Evolutionary conservation across 495 filamentous ascomycete genomes (phyloP).

Genomic region (Daldinia concentrica): DNA sequence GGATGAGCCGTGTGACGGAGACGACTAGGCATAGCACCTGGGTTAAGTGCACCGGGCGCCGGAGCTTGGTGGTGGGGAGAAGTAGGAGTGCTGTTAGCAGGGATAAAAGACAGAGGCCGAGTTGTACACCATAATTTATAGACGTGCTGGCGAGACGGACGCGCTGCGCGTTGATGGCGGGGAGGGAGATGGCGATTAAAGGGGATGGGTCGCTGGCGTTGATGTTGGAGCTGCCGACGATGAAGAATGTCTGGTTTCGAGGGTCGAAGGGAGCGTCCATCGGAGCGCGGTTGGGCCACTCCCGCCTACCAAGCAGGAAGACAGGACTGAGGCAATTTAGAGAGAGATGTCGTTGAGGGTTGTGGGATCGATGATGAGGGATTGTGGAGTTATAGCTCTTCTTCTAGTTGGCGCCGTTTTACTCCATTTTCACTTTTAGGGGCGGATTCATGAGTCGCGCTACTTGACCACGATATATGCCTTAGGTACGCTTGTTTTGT

Average conservation of each 20-base stretch:
- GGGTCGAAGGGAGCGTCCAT: conserved; percentile 31
- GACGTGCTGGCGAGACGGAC: conserved; percentile 32
- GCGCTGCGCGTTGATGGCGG: conserved; percentile 31
- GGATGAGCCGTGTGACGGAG: conserved; percentile 11
- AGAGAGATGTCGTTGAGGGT: too few species aligned
- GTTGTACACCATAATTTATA: conserved; percentile 39
- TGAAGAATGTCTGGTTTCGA: conserved; percentile 34
- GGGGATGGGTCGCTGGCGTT: background rate
- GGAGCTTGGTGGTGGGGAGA: conserved; percentile 22
- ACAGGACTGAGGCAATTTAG: too few species aligned
- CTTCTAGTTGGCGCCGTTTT: background rate
- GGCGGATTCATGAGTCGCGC: background rate
- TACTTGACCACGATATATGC: background rate
- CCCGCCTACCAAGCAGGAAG: background rate
- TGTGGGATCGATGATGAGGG: too few species aligned
- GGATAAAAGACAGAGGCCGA: conserved; percentile 26
- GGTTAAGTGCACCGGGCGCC: conserved; percentile 20
- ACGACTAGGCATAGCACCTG: conserved; percentile 15
- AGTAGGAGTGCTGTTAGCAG: conserved; percentile 27
- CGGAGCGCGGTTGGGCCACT: background rate
- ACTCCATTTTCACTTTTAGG: background rate
- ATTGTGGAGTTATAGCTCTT: background rate
- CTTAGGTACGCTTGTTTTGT: background rate
- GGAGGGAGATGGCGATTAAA: conserved; percentile 27
- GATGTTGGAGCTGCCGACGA: conserved; percentile 10